Base-by-base conservation (phyloP, 805 yeast genomes). In the Wickerhamiella hasegawae region DNA sequence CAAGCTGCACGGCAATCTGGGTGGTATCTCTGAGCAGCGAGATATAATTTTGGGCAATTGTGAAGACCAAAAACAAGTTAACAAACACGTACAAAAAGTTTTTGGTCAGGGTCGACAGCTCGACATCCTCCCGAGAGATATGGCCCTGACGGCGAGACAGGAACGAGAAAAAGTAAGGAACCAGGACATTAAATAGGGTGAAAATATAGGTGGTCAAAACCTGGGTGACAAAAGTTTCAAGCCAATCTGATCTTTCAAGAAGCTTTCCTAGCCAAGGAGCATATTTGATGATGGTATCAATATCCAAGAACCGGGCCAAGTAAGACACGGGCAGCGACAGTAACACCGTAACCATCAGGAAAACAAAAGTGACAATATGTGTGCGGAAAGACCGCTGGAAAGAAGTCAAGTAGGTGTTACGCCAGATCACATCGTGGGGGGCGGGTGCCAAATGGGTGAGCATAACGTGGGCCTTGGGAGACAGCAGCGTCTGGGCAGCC, bases 371-470 rank as follows among this genome's bases (percentile, higher is more conserved):
- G 19, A 82, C 76, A 5, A 66, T 40, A 44, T 76, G 74, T 9
- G 71, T 65, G 42, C 84, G 71, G 14, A 72, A 44, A 31, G 78
- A 58, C 39, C 95, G 62, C 46, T 81, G 85, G 36, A 62, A 65
- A 37, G 93, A 65, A 0, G 92, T 73, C 49, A 85, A 60, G 46
- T 92, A 85, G 24, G 83, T 70, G 49, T 85, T 83, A 38, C 74
- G 79, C 98, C 98, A 87, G 28, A 82, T 74, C 18, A 87, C 78
- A 53, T 87, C 98, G 48, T 79, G 87, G 3, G 97, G 97, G 1
- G 97, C 93, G 0, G 97, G 97, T 0, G 97, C 97, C 38, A 84
- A 59, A 28, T 69, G 63, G 3, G 94, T 79, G 24, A 85, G 80
- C 35, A 90, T 60, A 39, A 74, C 80, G 51, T 80, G 76, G 5